Evolutionary conservation across 176 grass and related monocot species (phyloP), one percentile per base, ranked within the genome.

Genomic region (Alloteropsis semialata): DNA sequence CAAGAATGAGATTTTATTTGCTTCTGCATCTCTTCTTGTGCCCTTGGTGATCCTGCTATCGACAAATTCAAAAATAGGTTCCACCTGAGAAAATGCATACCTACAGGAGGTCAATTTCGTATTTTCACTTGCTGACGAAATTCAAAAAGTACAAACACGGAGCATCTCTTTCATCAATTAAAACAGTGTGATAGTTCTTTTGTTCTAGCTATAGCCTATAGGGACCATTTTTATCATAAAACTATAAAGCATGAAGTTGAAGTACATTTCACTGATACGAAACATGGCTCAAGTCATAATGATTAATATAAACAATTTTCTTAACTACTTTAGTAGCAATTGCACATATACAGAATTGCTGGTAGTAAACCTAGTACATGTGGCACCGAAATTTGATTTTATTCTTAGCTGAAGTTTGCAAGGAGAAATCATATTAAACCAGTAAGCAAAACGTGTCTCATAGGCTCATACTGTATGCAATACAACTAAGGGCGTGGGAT

Each of bases 81-180:
- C 55, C 45, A 86, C 78, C 88, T 86, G 83, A 77, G 55, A 77
- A 86, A 77, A 82, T 21, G 86, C 12, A 82, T 77, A 46, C 17
- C 88, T 89, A 77, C 48, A 65, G 8, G 45, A 89, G 77, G 37
- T 86, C 45, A 82, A 19, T 64, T 69, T 79, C 54, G 38, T 27
- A 77, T 25, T 48, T 65, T 59, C 37, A 57, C 36, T n/a, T 25
- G 4, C 19, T 56, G 37, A n/a, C 81, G 55, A 89, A 10, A 71
- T 82, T 85, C 43, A 62, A 19, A 50, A 76, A 62, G 42, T 69
- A 53, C 11, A 55, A 39, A 51, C 3, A 69, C 34, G 24, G 0
- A 43, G 17, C 16, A 36, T 76, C 30, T 33, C 8, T 67, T 69
- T 74, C 51, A 46, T 14, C 71, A 18, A 29, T 62, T 64, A 70